Evolutionary conservation across 805 yeast genomes (phyloP), one percentile per base, ranked within the genome.

Genomic region (Yamadazyma sp.): DNA sequence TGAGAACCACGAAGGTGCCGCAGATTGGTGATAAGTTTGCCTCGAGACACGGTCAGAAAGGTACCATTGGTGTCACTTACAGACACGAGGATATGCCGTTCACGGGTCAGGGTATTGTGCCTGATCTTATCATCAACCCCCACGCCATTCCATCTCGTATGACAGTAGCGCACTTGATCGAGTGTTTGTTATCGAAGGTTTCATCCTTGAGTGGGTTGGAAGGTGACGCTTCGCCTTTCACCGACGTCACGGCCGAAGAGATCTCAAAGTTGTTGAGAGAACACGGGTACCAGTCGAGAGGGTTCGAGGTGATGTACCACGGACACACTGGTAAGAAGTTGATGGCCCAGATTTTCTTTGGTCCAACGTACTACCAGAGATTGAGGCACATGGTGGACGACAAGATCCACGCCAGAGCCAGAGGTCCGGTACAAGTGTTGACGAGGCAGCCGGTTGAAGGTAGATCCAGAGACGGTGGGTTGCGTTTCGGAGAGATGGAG

Each of bases 71-170:
- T 82, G 93, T 93, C 47, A 93, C 99, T 0, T 93, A 91, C 61
- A 80, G 97, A 62, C 93, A 91, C 62, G 99, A 93, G 65, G 99
- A 93, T 62, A 91, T 93, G 98, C 99, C 99, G 19, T 93, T 93
- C 62, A 82, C 95, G 6, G 75, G 87, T 3, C 95, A 91, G 62
- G 99, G 99, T 63, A 66, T 91, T 59, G 97, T 91, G 25, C 99
- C 99, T 6, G 99, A 93, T 69, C 74, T 93, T 59, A 88, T 93
- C 55, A 93, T 93, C 61, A 93, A 93, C 64, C 99, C 99, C 2
- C 99, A 93, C 67, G 99, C 98, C 59, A 93, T 93, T 77, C 99
- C 99, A 52, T 93, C 99, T 41, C 97, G 99, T 78, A 93, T 93
- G 99, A 93, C 99, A 27, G 99, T 93, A 44, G 99, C 99, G 34